Evolutionary conservation across 805 yeast genomes (phyloP).

Genomic region (Candida krabiensis): DNA sequence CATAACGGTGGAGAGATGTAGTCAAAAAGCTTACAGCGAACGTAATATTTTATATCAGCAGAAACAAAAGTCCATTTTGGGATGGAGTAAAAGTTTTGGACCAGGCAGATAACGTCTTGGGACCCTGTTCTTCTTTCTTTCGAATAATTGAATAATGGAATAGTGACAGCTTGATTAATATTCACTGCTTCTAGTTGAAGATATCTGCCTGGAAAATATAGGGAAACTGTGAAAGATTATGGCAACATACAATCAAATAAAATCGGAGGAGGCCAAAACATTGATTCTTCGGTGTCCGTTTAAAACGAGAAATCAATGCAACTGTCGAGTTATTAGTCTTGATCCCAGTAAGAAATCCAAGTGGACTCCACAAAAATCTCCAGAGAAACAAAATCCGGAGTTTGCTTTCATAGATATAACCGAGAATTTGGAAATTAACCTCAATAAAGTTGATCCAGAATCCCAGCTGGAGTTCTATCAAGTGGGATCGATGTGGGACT

Average conservation of each 20-base stretch:
- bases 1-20: too few relatives aligned
- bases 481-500: slow-evolving; percentile 69
- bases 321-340: slow-evolving; percentile 11
- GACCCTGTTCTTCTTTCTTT: too few relatives aligned
- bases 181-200: too few relatives aligned
- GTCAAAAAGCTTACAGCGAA: too few relatives aligned
- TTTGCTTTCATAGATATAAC: slow-evolving; percentile 8
- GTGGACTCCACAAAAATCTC: neutral
- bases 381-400: slow-evolving; percentile 1
- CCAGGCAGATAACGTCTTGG: too few relatives aligned
- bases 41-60: too few relatives aligned
- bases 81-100: too few relatives aligned
- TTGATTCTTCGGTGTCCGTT: slow-evolving; percentile 9
- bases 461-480: slow-evolving; percentile 31
- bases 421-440: neutral
- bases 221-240: too few relatives aligned
- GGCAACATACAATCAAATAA: neutral
- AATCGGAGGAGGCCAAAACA: neutral
- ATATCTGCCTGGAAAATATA: too few relatives aligned
- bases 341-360: slow-evolving; percentile 3
- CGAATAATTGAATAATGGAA: too few relatives aligned
- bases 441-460: neutral
- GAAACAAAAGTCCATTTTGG: too few relatives aligned
- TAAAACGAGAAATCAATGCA: slow-evolving; percentile 5
- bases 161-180: too few relatives aligned